These are phyloP conservation scores for Phytophthora brassicae DNA, from an alignment of 352 stramenopile genomes.

Conservation along the genomic window DNA sequence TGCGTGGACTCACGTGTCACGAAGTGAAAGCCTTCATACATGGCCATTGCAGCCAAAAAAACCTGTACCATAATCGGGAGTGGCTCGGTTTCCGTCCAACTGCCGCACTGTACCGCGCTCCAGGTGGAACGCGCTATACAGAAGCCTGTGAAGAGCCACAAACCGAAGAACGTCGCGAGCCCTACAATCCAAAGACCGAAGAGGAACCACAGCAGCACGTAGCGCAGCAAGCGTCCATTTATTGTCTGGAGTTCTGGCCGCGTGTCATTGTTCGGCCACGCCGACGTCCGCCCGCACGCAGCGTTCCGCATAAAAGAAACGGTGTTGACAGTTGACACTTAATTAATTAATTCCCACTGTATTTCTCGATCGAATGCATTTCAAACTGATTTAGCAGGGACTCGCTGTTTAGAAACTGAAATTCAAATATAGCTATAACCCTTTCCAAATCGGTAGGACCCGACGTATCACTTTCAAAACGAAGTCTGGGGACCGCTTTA, in stretches of 20 bases:
- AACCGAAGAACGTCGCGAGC: slow-evolving; percentile 19
- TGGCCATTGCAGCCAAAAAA: slow-evolving; percentile 33
- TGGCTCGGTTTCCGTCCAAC: slow-evolving; percentile 10
- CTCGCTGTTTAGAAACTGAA: too few relatives aligned
- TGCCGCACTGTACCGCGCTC: not conserved
- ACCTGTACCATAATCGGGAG: slow-evolving; percentile 24
- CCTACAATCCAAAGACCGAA: slow-evolving; percentile 37
- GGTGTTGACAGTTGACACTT: too few relatives aligned
- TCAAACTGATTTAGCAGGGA: too few relatives aligned
- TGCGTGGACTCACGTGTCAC: slow-evolving; percentile 25
- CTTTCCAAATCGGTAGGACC: too few relatives aligned
- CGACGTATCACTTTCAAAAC: too few relatives aligned
- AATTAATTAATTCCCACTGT: too few relatives aligned
- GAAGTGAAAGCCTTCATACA: slow-evolving; percentile 55
- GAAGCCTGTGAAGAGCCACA: slow-evolving; percentile 19
- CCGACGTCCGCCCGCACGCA: slow-evolving; percentile 10
- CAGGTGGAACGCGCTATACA: not conserved
- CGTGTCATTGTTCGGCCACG: slow-evolving; percentile 29
- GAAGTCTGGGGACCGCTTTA: too few relatives aligned
- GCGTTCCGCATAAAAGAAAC: slow-evolving; percentile 17
- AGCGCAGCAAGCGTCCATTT: slow-evolving; percentile 7
- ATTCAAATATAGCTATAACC: too few relatives aligned
- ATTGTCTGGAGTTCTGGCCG: slow-evolving; percentile 30
- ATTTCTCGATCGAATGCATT: too few relatives aligned
- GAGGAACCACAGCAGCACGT: slow-evolving; percentile 28